Percentiles rank a stretch among this genome's conserved stretches.
phyloP scores from a whole-genome alignment of 2,329 filamentous ascomycete species.

The Epichloe gansuensis region DNA sequence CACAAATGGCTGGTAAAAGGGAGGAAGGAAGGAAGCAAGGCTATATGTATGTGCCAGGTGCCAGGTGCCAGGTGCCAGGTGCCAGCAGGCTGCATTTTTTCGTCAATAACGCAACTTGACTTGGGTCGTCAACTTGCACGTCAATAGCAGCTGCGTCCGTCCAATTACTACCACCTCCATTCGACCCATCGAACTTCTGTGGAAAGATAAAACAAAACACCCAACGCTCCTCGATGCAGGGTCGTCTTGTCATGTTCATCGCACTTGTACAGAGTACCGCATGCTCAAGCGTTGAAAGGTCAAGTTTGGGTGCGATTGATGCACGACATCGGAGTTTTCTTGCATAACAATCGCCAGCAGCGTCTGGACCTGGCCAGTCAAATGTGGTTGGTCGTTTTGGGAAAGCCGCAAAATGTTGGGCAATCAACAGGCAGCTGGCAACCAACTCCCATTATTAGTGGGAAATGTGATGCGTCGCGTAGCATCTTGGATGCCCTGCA shows the following conservation, averaged over 20 bases:
- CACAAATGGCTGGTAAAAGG: background rate
- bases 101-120: too few relatives aligned
- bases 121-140: too few relatives aligned
- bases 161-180: too few relatives aligned
- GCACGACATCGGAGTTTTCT: conserved; percentile 3
- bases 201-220: background rate
- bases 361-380: background rate
- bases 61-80: background rate
- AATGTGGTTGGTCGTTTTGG: background rate
- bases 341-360: background rate
- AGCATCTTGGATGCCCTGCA: background rate
- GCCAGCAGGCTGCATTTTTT: background rate
- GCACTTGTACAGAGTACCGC: background rate
- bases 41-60: background rate
- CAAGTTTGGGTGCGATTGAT: background rate
- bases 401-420: background rate
- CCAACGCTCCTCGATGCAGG: background rate
- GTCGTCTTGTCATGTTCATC: background rate
- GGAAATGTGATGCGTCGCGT: background rate
- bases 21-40: background rate
- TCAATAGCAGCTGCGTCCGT: too few relatives aligned
- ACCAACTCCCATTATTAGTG: background rate
- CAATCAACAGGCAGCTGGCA: background rate
- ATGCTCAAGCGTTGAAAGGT: background rate
- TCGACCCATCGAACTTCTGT: too few relatives aligned